phyloP scores from a whole-genome alignment of 164 flowering plant species.

The Umbilicus rupestris region DNA sequence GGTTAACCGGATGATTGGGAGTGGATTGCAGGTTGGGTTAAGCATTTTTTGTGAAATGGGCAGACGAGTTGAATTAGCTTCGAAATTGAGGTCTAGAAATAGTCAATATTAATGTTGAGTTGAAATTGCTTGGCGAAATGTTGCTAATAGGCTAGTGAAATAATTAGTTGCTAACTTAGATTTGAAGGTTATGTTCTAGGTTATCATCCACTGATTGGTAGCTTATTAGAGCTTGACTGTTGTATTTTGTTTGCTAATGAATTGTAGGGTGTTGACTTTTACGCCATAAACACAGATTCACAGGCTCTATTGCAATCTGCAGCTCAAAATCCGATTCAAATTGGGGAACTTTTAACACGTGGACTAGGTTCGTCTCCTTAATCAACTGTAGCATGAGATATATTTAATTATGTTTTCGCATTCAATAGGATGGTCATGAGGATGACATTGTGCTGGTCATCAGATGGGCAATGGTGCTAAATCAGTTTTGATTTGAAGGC shows the following conservation, averaged over 20 bases:
- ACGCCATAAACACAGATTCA: constrained; percentile 91
- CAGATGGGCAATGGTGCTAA: background rate
- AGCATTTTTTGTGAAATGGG: background rate
- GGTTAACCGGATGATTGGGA: constrained; percentile 91
- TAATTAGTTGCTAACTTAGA: no score
- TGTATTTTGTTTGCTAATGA: background rate
- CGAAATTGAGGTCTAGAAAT: background rate
- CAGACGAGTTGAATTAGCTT: background rate
- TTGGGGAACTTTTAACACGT: constrained; percentile 97
- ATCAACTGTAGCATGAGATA: background rate
- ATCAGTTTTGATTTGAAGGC: background rate
- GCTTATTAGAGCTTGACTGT: background rate
- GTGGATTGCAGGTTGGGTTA: constrained; percentile 47
- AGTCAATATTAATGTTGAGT: no score
- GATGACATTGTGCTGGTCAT: background rate
- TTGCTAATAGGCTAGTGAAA: background rate
- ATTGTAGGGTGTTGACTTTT: constrained; percentile 81
- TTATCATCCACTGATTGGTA: background rate
- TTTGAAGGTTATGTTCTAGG: no score
- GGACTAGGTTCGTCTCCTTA: constrained; percentile 69
- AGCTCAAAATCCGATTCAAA: constrained; percentile 81
- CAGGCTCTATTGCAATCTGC: constrained; percentile 80
- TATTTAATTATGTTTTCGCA: background rate
- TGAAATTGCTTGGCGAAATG: no score
- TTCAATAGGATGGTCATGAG: background rate